Conservation (phyloP, 768 basidiomycete genomes). For the Rhizopogon salebrosus region DNA sequence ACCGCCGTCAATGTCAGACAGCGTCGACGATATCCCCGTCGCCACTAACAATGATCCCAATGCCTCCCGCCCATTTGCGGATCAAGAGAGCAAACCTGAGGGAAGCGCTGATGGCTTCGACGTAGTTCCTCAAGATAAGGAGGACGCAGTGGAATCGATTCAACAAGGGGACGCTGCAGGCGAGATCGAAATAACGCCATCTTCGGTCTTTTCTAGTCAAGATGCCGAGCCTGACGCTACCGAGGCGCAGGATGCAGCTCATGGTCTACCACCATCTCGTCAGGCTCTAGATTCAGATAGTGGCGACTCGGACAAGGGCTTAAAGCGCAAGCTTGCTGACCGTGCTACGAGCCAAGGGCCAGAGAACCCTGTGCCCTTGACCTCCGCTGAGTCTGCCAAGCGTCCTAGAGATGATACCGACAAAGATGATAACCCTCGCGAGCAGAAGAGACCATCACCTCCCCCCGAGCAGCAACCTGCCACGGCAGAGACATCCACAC, state of each 20-base stretch:
- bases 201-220: constrained; percentile 16
- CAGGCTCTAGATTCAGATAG: constrained; percentile 41
- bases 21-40: constrained; percentile 13
- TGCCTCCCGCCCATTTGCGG: constrained; percentile 27
- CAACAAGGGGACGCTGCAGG: constrained; percentile 11
- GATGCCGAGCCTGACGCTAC: constrained; percentile 24
- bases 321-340: constrained; percentile 68
- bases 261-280: constrained; percentile 20
- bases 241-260: constrained; percentile 22
- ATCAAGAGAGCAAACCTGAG: constrained; percentile 57
- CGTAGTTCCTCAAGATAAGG: constrained; percentile 7
- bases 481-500: constrained; percentile 24
- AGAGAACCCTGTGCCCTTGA: constrained; percentile 20
- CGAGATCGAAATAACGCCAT: constrained; percentile 6
- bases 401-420: constrained; percentile 60
- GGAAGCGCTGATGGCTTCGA: constrained; percentile 42
- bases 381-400: constrained; percentile 40
- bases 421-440: constrained; percentile 57
- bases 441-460: constrained; percentile 57
- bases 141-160: constrained; percentile 6
- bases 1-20: constrained; percentile 22
- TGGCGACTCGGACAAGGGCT: constrained; percentile 49
- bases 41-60: constrained; percentile 15
- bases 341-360: constrained; percentile 63
- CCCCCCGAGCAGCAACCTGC: constrained; percentile 48